Evolutionary conservation across 139 green algal species (phyloP), one percentile per base, ranked within the genome.

Genomic region (Spirogloea muscicola): DNA sequence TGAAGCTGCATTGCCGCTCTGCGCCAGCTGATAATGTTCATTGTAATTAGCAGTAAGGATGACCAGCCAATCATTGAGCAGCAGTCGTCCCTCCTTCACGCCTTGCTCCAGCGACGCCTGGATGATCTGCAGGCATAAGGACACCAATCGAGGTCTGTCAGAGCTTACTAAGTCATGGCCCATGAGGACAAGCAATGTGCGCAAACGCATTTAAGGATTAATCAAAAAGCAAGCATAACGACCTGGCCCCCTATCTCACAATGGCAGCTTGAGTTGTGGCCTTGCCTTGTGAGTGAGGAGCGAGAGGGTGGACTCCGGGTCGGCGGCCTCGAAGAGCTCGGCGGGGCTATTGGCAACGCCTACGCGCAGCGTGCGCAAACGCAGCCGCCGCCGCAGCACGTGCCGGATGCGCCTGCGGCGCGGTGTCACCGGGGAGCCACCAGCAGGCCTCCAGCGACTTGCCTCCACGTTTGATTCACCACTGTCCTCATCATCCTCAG

Each of bases 31-130:
- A 61, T 64, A 79, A 36, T 76, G 42, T 36, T 78, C 41, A 72
- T 94, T 88, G 82, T 91, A 92, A 58, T 84, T 83, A 31, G 86
- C 85, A 2, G 82, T 84, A 27, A 96, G 68, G 37, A 90, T 84
- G 7, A 90, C 85, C 43, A 97, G 84, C 92, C 92, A 97, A 79
- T 96, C 92, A 3, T 88, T 81, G 58, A 97, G 80, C 72, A 96
- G 85, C 51, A 90, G 57, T 1, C 87, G 82, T 0, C 85, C 91
- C 62, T 90, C 84, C 0, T 44, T 2, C 5, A 87, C 37, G 3
- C 91, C 87, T 68, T 90, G 74, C 38, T 79, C 57, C 33, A 72
- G 1, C 34, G 36, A 62, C 1, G 82, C 88, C 3, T 59, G 43
- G 7, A 86, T 75, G 37, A 92, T 80, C 69, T 77, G 69, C 44